These are phyloP conservation scores for Esteya vermicola DNA, from an alignment of 2,329 filamentous ascomycete genomes.

Conservation along the genomic window DNA sequence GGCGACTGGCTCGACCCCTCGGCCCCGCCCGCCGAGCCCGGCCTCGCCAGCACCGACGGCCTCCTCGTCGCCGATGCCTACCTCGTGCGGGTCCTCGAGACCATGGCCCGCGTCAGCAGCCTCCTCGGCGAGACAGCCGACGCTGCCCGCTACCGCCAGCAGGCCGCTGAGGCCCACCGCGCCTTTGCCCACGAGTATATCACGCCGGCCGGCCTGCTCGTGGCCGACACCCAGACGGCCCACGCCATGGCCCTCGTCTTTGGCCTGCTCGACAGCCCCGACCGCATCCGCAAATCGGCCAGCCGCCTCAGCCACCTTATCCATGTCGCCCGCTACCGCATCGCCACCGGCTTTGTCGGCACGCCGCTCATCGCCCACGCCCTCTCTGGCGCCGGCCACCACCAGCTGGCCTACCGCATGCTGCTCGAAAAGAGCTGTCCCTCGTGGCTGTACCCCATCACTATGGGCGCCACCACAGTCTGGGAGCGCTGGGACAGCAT, in stretches of 20 bases:
- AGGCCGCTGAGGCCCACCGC: constrained; percentile 13
- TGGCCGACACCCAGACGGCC: constrained; percentile 15
- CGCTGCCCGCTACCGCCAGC: constrained; percentile 10
- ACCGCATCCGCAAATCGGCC: no score
- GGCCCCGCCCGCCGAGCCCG: constrained; percentile 18
- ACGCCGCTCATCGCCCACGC: constrained; percentile 13
- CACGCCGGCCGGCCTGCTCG: constrained; percentile 6
- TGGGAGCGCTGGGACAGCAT: constrained; percentile 29
- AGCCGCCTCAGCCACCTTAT: no score
- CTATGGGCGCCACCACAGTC: constrained; percentile 23
- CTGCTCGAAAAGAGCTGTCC: constrained; percentile 17
- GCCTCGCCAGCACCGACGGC: constrained; percentile 16
- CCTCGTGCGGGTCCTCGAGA: constrained; percentile 18
- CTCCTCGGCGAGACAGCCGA: constrained; percentile 11
- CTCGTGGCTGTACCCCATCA: constrained; percentile 23
- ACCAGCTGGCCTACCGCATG: constrained; percentile 18
- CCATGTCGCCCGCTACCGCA: constrained; percentile 7
- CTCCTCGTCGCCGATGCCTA: constrained; percentile 23
- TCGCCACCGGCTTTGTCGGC: constrained; percentile 15
- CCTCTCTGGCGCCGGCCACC: constrained; percentile 2
- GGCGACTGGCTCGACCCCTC: constrained; percentile 25
- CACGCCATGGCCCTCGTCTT: constrained; percentile 14
- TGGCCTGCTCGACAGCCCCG: constrained; percentile 6
- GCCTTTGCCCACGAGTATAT: constrained; percentile 12
- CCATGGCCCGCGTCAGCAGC: constrained; percentile 13